phyloP scores from a whole-genome alignment of 1,284 basidiomycete species.

The Flammula alnicola region DNA sequence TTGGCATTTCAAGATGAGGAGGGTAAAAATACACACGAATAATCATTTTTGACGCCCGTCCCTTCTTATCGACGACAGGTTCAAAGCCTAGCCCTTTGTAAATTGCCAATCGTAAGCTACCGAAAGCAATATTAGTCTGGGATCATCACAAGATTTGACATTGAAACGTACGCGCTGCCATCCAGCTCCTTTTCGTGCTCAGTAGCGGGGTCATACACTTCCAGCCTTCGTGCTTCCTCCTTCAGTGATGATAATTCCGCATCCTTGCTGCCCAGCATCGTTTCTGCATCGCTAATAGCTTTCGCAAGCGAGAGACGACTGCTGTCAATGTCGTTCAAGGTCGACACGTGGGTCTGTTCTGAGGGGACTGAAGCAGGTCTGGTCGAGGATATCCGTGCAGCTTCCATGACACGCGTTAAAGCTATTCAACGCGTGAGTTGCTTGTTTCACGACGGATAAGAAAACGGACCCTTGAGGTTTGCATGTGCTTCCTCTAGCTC shows the following conservation, averaged over 20 bases:
- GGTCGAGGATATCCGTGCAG: conserved; percentile 70
- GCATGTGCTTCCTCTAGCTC: conserved; percentile 67
- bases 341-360: conserved; percentile 61
- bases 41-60: conserved; percentile 60
- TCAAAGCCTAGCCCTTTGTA: conserved; percentile 75
- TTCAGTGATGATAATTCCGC: conserved; percentile 69
- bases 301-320: conserved; percentile 71
- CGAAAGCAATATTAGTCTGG: conserved; percentile 11
- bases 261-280: conserved; percentile 65
- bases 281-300: conserved; percentile 74
- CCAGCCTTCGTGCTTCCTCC: conserved; percentile 60
- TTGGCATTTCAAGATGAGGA: background rate
- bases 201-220: conserved; percentile 70
- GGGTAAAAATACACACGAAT: conserved; percentile 53
- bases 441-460: background rate
- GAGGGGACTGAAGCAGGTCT: conserved; percentile 71
- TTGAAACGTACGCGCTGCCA: conserved; percentile 61
- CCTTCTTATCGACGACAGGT: conserved; percentile 58
- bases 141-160: background rate
- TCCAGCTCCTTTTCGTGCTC: conserved; percentile 72
- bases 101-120: conserved; percentile 66
- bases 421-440: conserved; percentile 41
- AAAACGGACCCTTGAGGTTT: conserved; percentile 58
- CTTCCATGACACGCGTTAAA: conserved; percentile 67
- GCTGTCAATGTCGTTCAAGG: conserved; percentile 67